Conservation (phyloP, 768 basidiomycete species). For the Pleurotus salmoneostramineus region DNA sequence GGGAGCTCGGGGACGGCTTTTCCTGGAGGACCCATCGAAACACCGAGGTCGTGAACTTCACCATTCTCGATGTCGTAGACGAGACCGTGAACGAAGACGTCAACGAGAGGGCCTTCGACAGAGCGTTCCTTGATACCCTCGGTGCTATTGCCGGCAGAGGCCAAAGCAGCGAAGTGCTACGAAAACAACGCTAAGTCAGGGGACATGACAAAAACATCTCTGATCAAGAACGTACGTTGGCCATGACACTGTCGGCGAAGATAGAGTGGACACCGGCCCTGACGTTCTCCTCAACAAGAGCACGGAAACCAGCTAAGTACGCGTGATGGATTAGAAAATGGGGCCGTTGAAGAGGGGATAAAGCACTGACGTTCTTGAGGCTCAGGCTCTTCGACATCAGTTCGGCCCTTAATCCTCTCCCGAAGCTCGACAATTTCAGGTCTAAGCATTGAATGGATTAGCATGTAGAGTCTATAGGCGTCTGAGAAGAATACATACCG, state of each 20-base stretch:
- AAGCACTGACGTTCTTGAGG: slow-evolving; percentile 25
- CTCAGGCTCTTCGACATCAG: slow-evolving; percentile 19
- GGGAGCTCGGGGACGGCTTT: slow-evolving; percentile 4
- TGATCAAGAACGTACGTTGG: slow-evolving; percentile 12
- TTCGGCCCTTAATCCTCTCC: slow-evolving; percentile 14
- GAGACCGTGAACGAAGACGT: slow-evolving; percentile 6
- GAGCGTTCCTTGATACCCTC: neutral
- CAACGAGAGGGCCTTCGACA: neutral
- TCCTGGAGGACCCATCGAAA: slow-evolving; percentile 6
- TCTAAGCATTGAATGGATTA: slow-evolving; percentile 11
- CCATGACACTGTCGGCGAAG: slow-evolving; percentile 14
- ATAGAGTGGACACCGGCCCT: slow-evolving; percentile 21
- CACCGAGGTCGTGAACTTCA: slow-evolving; percentile 1
- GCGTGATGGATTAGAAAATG: neutral
- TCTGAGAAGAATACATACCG: slow-evolving; percentile 18
- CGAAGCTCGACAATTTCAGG: slow-evolving; percentile 32
- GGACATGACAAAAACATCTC: neutral
- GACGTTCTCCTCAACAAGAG: slow-evolving; percentile 41
- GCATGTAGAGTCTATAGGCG: neutral
- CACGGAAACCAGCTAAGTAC: slow-evolving; percentile 32
- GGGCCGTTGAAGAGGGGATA: neutral
- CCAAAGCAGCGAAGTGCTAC: slow-evolving; percentile 4
- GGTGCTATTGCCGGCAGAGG: neutral
- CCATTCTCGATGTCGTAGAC: slow-evolving; percentile 8
- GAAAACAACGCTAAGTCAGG: neutral